These are phyloP conservation scores for Truncatella angustata DNA, from an alignment of 2,329 filamentous ascomycete species.

Conservation along the genomic window DNA sequence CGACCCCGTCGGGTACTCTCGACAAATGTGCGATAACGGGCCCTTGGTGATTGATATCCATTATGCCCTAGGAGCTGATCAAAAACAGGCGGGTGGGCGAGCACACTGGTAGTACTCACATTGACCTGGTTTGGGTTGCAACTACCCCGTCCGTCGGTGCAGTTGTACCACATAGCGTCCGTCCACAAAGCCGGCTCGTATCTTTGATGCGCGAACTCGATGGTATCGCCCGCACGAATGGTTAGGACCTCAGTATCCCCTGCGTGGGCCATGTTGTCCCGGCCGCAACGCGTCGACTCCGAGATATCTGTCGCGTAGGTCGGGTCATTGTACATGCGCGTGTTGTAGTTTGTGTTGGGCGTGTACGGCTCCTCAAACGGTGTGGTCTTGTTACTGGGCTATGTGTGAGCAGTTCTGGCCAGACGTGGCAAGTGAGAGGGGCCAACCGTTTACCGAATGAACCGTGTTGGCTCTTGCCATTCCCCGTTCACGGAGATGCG, in stretches of 20 bases:
- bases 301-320: background rate
- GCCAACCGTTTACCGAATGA: conserved; percentile 5
- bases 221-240: conserved; percentile 10
- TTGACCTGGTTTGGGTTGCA: background rate
- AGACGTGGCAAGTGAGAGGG: too few relatives aligned
- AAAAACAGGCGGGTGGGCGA: background rate
- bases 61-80: background rate
- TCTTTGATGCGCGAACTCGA: conserved; percentile 9
- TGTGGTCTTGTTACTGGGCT: background rate
- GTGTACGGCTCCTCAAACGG: background rate
- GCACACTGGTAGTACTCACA: background rate
- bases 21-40: conserved; percentile 17
- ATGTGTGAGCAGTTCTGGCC: background rate
- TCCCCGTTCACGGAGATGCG: background rate
- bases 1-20: conserved; percentile 14
- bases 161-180: conserved; percentile 1
- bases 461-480: background rate
- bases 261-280: conserved; percentile 13
- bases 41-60: conserved; percentile 16
- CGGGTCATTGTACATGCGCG: background rate
- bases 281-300: conserved; percentile 13
- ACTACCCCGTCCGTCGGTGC: background rate
- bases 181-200: background rate
- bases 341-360: background rate
- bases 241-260: conserved; percentile 12